Evolutionary conservation across 371 early-diverging fungal species (phyloP).

Genomic region (Sporodiniella umbellata): DNA sequence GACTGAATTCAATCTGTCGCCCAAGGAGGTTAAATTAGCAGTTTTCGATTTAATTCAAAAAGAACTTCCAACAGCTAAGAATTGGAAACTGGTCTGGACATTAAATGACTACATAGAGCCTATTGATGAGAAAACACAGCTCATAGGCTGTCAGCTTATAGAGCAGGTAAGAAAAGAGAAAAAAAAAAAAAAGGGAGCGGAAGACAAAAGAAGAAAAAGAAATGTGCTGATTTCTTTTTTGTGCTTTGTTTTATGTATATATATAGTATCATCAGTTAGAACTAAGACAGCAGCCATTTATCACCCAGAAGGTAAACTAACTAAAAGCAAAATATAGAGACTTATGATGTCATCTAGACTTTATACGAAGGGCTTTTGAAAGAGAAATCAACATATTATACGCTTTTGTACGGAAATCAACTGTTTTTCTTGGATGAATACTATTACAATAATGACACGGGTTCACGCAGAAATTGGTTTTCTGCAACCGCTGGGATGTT

Average conservation of each 20-base stretch:
- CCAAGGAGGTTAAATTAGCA: background rate
- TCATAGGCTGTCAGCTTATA: constrained; percentile 13
- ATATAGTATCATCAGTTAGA: constrained; percentile 7
- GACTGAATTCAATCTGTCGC: background rate
- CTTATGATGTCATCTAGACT: background rate
- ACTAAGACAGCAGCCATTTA: background rate
- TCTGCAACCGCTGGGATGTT: constrained; percentile 12
- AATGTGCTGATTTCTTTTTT: no score
- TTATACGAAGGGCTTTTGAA: constrained; percentile 5
- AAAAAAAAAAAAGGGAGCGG: no score
- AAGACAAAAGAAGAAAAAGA: no score
- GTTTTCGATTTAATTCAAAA: background rate
- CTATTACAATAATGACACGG: background rate
- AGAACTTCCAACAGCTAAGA: background rate
- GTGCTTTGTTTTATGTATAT: no score
- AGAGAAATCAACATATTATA: constrained; percentile 7
- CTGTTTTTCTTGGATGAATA: constrained; percentile 11
- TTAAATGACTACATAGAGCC: constrained; percentile 4
- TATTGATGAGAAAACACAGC: background rate
- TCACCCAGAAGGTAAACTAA: background rate
- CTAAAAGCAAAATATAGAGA: no score
- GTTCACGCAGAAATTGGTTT: constrained; percentile 9
- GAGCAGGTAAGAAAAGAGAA: constrained; percentile 5
- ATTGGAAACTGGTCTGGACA: constrained; percentile 10
- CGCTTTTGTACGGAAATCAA: constrained; percentile 8